Percentiles rank a stretch among this genome's conserved stretches.
phyloP scores from a whole-genome alignment of 108 stramenopile genomes.

The Asterionellopsis glacialis region DNA sequence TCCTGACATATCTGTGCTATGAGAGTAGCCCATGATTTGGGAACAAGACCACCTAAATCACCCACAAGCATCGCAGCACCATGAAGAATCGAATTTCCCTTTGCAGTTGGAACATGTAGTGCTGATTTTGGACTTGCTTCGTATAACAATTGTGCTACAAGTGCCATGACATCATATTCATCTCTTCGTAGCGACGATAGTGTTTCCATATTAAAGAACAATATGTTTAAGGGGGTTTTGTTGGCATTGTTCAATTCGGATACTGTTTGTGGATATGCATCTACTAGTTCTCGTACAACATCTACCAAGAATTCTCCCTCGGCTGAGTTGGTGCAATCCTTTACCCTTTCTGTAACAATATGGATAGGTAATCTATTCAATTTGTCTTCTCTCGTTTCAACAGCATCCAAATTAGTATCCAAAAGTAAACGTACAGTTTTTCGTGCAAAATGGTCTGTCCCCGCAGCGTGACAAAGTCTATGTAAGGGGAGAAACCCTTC shows the following conservation, averaged over 20 bases:
- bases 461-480: not conserved
- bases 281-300: conserved; percentile 12
- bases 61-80: not conserved
- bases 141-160: not conserved
- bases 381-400: too few species aligned
- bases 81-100: not conserved
- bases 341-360: not conserved
- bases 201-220: conserved; percentile 1
- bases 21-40: not conserved
- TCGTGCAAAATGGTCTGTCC: not conserved
- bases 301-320: not conserved
- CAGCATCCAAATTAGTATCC: too few species aligned
- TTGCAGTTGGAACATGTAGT: not conserved
- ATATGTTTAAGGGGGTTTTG: not conserved
- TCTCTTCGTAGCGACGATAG: not conserved
- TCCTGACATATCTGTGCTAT: not conserved
- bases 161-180: conserved; percentile 1
- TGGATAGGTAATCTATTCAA: conserved; percentile 21
- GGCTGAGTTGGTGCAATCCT: not conserved
- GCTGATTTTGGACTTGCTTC: not conserved
- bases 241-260: not conserved
- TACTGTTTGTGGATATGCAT: conserved; percentile 3
- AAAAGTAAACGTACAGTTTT: too few species aligned
- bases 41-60: not conserved
- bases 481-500: not conserved